A percentile compares a stretch with the other conserved stretches of the same genome.
phyloP scores from a whole-genome alignment of 495 filamentous ascomycete species.

The Talaromyces trachyspermus region DNA sequence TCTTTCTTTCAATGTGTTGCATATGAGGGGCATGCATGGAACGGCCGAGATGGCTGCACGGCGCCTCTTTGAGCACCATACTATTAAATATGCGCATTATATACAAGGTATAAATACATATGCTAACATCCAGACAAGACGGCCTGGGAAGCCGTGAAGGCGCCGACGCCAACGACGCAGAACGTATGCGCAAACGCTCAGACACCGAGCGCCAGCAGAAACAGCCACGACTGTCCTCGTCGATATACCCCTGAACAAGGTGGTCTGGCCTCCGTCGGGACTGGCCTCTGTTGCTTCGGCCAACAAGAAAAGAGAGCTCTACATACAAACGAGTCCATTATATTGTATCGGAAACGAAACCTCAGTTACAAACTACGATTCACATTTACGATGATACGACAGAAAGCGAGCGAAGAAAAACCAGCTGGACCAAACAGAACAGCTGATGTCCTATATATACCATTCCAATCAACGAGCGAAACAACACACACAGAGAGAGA shows the following conservation, averaged over 20 bases:
- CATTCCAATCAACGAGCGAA: not conserved
- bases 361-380: too few relatives aligned
- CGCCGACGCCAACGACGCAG: slow-evolving; percentile 49
- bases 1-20: slow-evolving; percentile 4
- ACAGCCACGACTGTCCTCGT: not conserved
- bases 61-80: not conserved
- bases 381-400: too few relatives aligned
- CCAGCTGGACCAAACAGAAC: too few relatives aligned
- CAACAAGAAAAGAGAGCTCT: too few relatives aligned
- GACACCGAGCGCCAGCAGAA: slow-evolving; percentile 35
- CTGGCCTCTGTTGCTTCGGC: not conserved
- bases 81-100: too few relatives aligned
- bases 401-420: too few relatives aligned
- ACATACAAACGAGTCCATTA: too few relatives aligned
- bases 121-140: slow-evolving; percentile 29
- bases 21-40: too few relatives aligned
- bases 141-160: slow-evolving; percentile 52
- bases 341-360: too few relatives aligned
- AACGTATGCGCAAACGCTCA: slow-evolving; percentile 46
- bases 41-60: too few relatives aligned
- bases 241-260: slow-evolving; percentile 3
- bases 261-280: not conserved
- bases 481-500: not conserved
- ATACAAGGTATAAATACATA: not conserved
- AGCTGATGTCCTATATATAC: slow-evolving; percentile 1